Evolutionary conservation across 2,329 filamentous ascomycete genomes (phyloP).

Genomic region (Periconia digitata): DNA sequence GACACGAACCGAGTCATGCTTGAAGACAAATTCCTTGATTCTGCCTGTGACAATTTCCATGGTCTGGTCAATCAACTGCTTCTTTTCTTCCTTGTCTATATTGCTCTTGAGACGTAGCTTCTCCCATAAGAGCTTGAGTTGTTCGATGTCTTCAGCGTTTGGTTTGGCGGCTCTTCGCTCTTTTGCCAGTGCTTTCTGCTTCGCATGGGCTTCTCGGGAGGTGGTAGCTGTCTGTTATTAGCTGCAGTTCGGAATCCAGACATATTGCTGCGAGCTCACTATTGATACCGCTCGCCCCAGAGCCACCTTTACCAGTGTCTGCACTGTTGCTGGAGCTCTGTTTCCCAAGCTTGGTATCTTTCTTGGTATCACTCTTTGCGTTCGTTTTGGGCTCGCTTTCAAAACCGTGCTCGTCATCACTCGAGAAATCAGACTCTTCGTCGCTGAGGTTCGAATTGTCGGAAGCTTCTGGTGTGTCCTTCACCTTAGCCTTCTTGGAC

Average conservation of each 20-base stretch:
- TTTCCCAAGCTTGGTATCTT: conserved; percentile 22
- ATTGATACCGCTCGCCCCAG: conserved; percentile 30
- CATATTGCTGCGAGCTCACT: conserved; percentile 16
- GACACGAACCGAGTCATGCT: conserved; percentile 96
- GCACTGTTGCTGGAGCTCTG: conserved; percentile 26
- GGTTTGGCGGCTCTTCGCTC: conserved; percentile 94
- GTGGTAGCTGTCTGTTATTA: conserved; percentile 61
- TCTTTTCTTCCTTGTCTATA: conserved; percentile 84
- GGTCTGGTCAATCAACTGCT: conserved; percentile 83
- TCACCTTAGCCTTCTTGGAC: conserved; percentile 29
- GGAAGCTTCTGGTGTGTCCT: conserved; percentile 31
- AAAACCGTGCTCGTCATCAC: conserved; percentile 17
- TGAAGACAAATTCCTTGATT: conserved; percentile 94
- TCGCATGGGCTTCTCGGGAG: conserved; percentile 82
- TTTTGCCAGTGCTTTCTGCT: conserved; percentile 84
- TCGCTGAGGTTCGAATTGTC: conserved; percentile 42
- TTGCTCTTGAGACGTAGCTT: conserved; percentile 89
- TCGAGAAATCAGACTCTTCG: conserved; percentile 10
- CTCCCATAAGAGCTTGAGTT: conserved; percentile 98
- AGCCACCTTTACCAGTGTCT: conserved; percentile 16
- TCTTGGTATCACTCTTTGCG: conserved; percentile 24
- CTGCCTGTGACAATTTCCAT: conserved; percentile 89
- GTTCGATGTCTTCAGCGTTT: conserved; percentile 82
- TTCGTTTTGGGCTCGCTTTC: conserved; percentile 12
- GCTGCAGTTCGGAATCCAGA: background rate